phyloP scores from a whole-genome alignment of 805 yeast genomes.

The Pichia scutulata region DNA sequence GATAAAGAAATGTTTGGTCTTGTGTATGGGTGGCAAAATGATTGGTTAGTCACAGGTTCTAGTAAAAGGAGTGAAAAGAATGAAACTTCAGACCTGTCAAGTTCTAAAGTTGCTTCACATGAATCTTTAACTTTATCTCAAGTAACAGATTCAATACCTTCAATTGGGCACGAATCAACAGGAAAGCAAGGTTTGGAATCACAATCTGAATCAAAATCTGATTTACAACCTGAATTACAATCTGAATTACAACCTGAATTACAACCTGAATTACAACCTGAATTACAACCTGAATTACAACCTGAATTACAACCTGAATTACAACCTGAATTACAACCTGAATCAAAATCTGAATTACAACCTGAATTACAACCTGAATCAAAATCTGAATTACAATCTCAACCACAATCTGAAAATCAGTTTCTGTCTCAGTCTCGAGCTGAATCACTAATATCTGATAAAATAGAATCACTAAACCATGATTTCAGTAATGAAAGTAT shows the following conservation, averaged over 20 bases:
- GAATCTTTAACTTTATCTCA: neutral
- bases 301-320: no score
- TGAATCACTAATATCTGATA: no score
- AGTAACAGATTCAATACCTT: neutral
- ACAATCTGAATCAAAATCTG: neutral
- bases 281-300: no score
- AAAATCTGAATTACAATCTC: no score
- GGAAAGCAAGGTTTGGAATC: neutral
- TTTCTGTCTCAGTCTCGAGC: no score
- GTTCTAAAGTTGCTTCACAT: neutral
- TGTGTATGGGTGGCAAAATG: constrained; percentile 28
- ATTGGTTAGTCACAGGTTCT: constrained; percentile 19
- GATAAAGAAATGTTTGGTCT: constrained; percentile 24
- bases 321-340: no score
- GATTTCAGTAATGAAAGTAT: neutral
- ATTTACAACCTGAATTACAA: neutral
- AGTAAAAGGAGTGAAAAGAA: neutral
- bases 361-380: no score
- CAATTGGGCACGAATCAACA: neutral
- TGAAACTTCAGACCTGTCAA: neutral
- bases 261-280: no score
- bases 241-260: neutral
- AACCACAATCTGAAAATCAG: no score
- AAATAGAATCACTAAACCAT: neutral
- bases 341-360: no score